Base-by-base conservation (phyloP, 1,284 basidiomycete species). In the Rhodotorula sp. region DNA sequence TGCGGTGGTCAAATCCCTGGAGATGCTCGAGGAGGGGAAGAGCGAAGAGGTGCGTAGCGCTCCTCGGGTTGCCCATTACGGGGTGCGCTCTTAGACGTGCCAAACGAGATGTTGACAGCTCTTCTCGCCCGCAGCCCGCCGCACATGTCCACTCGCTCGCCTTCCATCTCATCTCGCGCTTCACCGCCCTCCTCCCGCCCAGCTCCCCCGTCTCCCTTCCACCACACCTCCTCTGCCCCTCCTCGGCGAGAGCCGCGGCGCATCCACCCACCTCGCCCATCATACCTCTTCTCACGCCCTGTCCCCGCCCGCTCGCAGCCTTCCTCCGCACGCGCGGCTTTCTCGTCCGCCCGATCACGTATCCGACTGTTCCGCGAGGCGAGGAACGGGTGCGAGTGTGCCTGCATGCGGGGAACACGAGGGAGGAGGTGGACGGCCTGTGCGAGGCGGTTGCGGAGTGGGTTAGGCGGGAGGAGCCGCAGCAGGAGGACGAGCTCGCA, bases 341-440 rank as follows among this genome's bases (percentile, higher is more conserved):
- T 78, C 87, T 90, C 76, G 90, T 89, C 0, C 87, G 91, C 6
- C 89, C 91, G 0, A 94, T 95, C 65, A 89, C 88, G 29, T 81
- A 81, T 67, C 82, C 81, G 9, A 94, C 91, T 0, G 92, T 95
- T 0, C 91, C 92, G 0, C 89, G 88, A 72, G 92, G 91, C 19
- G 85, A 86, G 67, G 90, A 93, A 65, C 86, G 92, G n/a, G 88
- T 95, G 12, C 83, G 93, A 0, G 86, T 95, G 32, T 96, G 93
- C 81, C 80, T 95, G 51, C 92, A 94, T 80, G 87, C 91, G 0
- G 86, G 85, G 3, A 92, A 94, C 75, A 88, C 88, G 39, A 78
- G 76, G 37, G 84, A 84, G 62, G 88, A 95, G 54, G 84, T 94
- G 1, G 85, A 88, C 25, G 65, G 65, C 15, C 44, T 71, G 53